Evolutionary conservation across 129 eudicot genomes (phyloP), one percentile per base, ranked within the genome.

Genomic region (Centella asiatica): DNA sequence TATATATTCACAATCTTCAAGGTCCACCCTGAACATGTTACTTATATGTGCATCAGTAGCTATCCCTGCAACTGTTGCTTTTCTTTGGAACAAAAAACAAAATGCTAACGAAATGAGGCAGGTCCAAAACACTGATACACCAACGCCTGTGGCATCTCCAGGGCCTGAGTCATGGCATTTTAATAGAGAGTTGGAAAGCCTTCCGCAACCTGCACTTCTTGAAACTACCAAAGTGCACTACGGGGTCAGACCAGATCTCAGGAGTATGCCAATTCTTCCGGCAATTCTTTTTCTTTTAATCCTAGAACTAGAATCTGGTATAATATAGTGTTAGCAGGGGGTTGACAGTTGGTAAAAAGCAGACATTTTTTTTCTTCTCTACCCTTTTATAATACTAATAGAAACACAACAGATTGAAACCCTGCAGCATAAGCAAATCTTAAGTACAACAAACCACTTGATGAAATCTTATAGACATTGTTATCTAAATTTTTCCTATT

Each of bases 171-270:
- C 79, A 26, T 58, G 80, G 81, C n/a, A 36, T 69, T 74, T 71
- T 33, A 55, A 69, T 72, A 69, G 73, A 69, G 92, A 84, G 69
- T 57, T 84, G 19, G 92, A 80, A 73, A 75, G 84, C 61, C 67
- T 80, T 59, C 78, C 84, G 39, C 68, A 46, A 20, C 71, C 57
- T 42, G 62, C 84, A 24, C 26, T 75, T 36, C 22, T 56, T 8
- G 69, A 72, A 46, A 62, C 69, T 62, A 75, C 78, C n/a, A 46
- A 46, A 18, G 80, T 80, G 51, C 57, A 47, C 60, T 72, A 72
- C 36, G 87, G 84, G 40, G 79, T 62, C 66, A 74, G 92, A 57
- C 84, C 87, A 61, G 66, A 84, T 52, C 81, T 84, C 17, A 77
- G 66, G 70, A 69, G 92, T 84, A 84, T 65, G 82, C 26, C 72